Conservation (phyloP, 2,329 filamentous ascomycete genomes). For the Colletotrichum agaves region DNA sequence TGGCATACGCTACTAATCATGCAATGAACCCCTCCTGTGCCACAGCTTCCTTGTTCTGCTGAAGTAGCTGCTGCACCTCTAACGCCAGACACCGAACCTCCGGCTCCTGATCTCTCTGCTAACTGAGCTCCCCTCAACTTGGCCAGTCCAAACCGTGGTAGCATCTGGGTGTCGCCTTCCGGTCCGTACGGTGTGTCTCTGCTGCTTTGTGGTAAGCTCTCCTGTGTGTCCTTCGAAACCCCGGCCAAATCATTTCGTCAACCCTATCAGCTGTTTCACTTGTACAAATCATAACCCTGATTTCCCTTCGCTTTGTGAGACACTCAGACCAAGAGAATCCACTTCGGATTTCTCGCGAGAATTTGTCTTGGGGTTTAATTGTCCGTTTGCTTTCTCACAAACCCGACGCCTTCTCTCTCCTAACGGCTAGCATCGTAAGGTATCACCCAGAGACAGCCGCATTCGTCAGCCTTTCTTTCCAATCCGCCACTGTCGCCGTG, state of each 20-base stretch:
- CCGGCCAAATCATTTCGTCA: conserved; percentile 6
- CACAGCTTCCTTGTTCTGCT: conserved; percentile 35
- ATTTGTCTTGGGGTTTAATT: conserved; percentile 4
- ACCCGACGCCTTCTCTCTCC: conserved; percentile 4
- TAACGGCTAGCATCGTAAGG: conserved; percentile 24
- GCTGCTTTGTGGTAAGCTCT: conserved; percentile 6
- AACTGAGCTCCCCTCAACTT: conserved; percentile 24
- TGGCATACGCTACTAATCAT: conserved; percentile 24
- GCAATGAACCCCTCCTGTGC: conserved; percentile 34
- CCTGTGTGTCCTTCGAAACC: background rate
- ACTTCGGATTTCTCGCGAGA: conserved; percentile 29
- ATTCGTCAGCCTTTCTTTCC: conserved; percentile 29
- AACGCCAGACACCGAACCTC: conserved; percentile 17
- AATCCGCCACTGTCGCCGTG: conserved; percentile 24
- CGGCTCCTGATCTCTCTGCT: conserved; percentile 21
- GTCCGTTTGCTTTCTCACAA: background rate
- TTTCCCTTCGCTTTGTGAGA: conserved; percentile 32
- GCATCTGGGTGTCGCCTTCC: conserved; percentile 2
- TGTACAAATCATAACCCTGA: conserved; percentile 23
- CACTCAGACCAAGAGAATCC: conserved; percentile 26
- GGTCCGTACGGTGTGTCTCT: conserved; percentile 10
- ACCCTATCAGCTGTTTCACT: conserved; percentile 27
- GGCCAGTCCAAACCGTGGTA: background rate
- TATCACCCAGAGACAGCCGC: conserved; percentile 26
- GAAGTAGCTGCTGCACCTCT: conserved; percentile 29